These are phyloP conservation scores for Talaromyces piceae DNA, from an alignment of 2,329 filamentous ascomycete genomes.

Conservation along the genomic window DNA sequence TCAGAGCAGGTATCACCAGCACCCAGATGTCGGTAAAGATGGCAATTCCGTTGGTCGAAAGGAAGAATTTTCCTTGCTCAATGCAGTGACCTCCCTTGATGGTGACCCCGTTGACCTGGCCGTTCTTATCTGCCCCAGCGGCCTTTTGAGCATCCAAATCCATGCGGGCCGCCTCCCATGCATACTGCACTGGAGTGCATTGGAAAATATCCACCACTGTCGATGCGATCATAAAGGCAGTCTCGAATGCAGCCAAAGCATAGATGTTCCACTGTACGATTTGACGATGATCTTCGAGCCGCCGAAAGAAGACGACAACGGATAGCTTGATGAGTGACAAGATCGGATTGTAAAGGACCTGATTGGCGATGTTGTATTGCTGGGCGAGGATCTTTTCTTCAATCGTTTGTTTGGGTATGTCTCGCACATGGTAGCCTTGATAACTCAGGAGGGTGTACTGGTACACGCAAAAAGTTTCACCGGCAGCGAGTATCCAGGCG, in stretches of 20 bases:
- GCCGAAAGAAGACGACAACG: slow-evolving; percentile 23
- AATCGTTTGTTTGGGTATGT: background rate
- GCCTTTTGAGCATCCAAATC: background rate
- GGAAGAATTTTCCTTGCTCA: slow-evolving; percentile 21
- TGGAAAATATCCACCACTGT: slow-evolving; percentile 25
- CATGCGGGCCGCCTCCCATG: slow-evolving; percentile 12
- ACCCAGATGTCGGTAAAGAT: slow-evolving; percentile 27
- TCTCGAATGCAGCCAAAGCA: slow-evolving; percentile 15
- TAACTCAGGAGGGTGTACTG: slow-evolving; percentile 3
- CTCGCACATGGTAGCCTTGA: slow-evolving; percentile 1
- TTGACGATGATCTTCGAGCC: slow-evolving; percentile 20
- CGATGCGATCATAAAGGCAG: slow-evolving; percentile 17
- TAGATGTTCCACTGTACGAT: slow-evolving; percentile 17
- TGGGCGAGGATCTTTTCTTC: background rate
- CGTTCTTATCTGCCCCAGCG: background rate
- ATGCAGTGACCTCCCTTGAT: slow-evolving; percentile 19
- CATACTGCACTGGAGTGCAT: slow-evolving; percentile 20
- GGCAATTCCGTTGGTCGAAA: slow-evolving; percentile 20
- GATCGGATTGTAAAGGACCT: slow-evolving; percentile 24
- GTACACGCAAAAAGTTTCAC: background rate
- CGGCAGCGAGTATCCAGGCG: background rate
- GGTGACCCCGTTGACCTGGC: slow-evolving; percentile 13
- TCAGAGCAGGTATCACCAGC: slow-evolving; percentile 24
- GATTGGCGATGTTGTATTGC: slow-evolving; percentile 14
- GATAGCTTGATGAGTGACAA: slow-evolving; percentile 24